Percentiles rank a stretch among this genome's conserved stretches.
Evolutionary conservation across 2,329 filamentous ascomycete species (phyloP).

Genomic region (Alternaria metachromatica): DNA sequence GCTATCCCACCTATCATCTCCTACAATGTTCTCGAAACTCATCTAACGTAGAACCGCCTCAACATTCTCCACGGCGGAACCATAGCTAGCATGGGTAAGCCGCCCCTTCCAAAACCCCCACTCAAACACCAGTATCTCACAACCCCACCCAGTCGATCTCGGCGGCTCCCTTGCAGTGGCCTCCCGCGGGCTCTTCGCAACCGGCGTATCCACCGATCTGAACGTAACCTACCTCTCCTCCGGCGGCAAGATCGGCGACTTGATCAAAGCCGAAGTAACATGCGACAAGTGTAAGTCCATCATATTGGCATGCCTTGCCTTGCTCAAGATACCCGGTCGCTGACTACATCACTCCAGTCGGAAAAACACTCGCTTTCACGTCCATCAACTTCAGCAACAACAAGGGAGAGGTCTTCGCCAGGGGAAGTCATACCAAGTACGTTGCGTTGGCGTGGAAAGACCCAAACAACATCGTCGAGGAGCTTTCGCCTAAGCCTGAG

Average conservation of each 20-base stretch:
- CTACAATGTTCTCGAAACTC: not conserved
- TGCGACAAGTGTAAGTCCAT: slow-evolving; percentile 66
- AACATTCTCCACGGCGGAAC: slow-evolving; percentile 80
- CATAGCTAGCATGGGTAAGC: slow-evolving; percentile 71
- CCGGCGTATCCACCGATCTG: slow-evolving; percentile 71
- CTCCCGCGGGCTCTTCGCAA: slow-evolving; percentile 68
- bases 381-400: slow-evolving; percentile 66
- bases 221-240: slow-evolving; percentile 70
- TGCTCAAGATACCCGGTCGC: not conserved
- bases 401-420: slow-evolving; percentile 65
- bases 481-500: slow-evolving; percentile 54
- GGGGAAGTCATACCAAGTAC: slow-evolving; percentile 73
- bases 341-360: slow-evolving; percentile 53
- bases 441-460: slow-evolving; percentile 68
- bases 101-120: not conserved
- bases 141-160: slow-evolving; percentile 60
- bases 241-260: slow-evolving; percentile 68
- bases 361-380: slow-evolving; percentile 70
- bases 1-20: not conserved
- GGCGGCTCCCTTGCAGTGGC: slow-evolving; percentile 71
- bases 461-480: slow-evolving; percentile 65
- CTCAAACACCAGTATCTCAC: not conserved
- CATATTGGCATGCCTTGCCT: not conserved
- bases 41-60: slow-evolving; percentile 68
- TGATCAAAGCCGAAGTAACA: slow-evolving; percentile 64